Percentiles rank a stretch among this genome's conserved stretches.
Evolutionary conservation across 805 yeast genomes (phyloP).

Genomic region (Nakazawaea sp.): DNA sequence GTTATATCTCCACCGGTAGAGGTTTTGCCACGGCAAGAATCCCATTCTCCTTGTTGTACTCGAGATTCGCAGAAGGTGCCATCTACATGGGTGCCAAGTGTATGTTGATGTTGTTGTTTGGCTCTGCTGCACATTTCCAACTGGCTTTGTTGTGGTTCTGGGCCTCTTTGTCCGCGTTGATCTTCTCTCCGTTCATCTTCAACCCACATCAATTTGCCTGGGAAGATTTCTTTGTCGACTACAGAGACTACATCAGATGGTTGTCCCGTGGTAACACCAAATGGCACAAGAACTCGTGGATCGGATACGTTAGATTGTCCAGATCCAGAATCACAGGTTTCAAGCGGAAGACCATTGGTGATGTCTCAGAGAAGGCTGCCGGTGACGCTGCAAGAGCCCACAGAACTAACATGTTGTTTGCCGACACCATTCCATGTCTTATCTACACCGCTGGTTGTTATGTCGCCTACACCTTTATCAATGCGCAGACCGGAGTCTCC

Average conservation of each 20-base stretch:
- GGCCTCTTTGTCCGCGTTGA: slow-evolving; percentile 82
- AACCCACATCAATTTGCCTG: slow-evolving; percentile 97
- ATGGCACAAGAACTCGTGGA: slow-evolving; percentile 88
- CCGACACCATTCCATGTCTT: slow-evolving; percentile 66
- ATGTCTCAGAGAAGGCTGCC: slow-evolving; percentile 73
- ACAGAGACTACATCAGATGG: slow-evolving; percentile 90
- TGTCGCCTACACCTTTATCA: slow-evolving; percentile 73
- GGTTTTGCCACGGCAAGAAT: slow-evolving; percentile 81
- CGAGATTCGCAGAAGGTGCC: slow-evolving; percentile 76
- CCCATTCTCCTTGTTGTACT: slow-evolving; percentile 66
- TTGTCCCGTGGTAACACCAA: slow-evolving; percentile 84
- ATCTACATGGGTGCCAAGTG: slow-evolving; percentile 82
- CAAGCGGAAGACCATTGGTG: slow-evolving; percentile 69
- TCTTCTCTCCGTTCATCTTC: slow-evolving; percentile 89
- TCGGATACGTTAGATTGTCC: slow-evolving; percentile 73
- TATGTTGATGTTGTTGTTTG: slow-evolving; percentile 63
- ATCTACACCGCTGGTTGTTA: slow-evolving; percentile 75
- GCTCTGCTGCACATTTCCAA: slow-evolving; percentile 81
- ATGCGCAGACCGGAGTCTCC: slow-evolving; percentile 80
- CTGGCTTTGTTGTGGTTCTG: slow-evolving; percentile 96
- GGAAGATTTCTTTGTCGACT: slow-evolving; percentile 94
- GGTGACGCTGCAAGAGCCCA: slow-evolving; percentile 84
- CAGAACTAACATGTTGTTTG: slow-evolving; percentile 62
- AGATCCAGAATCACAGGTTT: slow-evolving; percentile 85
- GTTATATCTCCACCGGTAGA: slow-evolving; percentile 81